These are phyloP conservation scores for Globisporangium barbulae DNA, from an alignment of 352 stramenopile genomes.

Conservation along the genomic window DNA sequence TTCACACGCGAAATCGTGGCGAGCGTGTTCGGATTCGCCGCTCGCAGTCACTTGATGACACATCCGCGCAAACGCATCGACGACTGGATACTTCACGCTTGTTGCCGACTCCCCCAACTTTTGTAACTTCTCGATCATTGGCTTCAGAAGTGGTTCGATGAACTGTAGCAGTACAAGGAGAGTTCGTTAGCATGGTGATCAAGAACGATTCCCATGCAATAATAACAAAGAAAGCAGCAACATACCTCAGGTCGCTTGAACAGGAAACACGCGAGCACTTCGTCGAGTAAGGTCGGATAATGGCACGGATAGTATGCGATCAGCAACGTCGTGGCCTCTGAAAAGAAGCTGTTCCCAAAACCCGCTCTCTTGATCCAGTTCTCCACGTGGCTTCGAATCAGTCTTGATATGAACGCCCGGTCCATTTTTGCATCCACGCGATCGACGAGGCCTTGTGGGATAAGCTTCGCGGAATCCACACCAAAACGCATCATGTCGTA, in stretches of 20 bases:
- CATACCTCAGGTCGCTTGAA: constrained; percentile 67
- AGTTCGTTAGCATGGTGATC: constrained; percentile 4
- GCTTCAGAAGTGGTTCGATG: constrained; percentile 52
- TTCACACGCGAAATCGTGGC: constrained; percentile 64
- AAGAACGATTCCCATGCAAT: background rate
- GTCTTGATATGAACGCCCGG: constrained; percentile 34
- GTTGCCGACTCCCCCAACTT: constrained; percentile 62
- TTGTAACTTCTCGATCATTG: constrained; percentile 71
- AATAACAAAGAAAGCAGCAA: background rate
- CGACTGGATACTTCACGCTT: constrained; percentile 59
- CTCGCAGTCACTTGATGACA: constrained; percentile 19
- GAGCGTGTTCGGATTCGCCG: constrained; percentile 17
- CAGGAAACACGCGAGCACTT: constrained; percentile 71
- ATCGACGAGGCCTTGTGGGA: constrained; percentile 81
- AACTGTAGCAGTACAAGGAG: constrained; percentile 19
- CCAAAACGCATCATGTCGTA: constrained; percentile 64
- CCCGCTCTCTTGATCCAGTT: constrained; percentile 69
- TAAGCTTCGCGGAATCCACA: constrained; percentile 71
- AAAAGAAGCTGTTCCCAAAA: constrained; percentile 65
- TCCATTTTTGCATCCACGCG: constrained; percentile 69
- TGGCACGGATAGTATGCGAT: constrained; percentile 80
- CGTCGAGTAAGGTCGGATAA: constrained; percentile 78
- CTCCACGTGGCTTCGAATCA: constrained; percentile 63
- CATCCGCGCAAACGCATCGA: constrained; percentile 54
- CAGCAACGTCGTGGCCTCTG: constrained; percentile 67